These are phyloP conservation scores for Rachicladosporium sp. DNA, from an alignment of 2,329 filamentous ascomycete genomes.

Conservation along the genomic window DNA sequence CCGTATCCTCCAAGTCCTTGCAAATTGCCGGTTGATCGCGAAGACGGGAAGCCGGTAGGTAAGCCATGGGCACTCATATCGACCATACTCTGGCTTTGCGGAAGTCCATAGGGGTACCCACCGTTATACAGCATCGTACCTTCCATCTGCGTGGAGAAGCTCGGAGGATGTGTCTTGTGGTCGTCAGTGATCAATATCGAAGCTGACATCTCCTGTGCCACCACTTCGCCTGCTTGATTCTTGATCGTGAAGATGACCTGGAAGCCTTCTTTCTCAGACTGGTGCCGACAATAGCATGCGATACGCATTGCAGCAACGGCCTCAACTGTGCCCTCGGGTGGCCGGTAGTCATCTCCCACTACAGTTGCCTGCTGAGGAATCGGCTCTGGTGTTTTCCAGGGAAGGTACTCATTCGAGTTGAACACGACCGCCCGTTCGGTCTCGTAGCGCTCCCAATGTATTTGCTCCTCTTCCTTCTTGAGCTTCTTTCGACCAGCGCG, in stretches of 20 bases:
- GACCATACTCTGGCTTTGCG: slow-evolving; percentile 27
- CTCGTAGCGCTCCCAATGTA: slow-evolving; percentile 72
- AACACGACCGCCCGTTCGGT: slow-evolving; percentile 76
- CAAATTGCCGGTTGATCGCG: slow-evolving; percentile 52
- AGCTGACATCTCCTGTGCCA: slow-evolving; percentile 74
- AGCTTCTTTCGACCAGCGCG: slow-evolving; percentile 83
- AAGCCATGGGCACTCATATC: slow-evolving; percentile 23
- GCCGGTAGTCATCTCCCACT: slow-evolving; percentile 17
- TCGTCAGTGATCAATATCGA: slow-evolving; percentile 97
- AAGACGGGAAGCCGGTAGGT: slow-evolving; percentile 38
- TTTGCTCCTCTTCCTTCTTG: slow-evolving; percentile 85
- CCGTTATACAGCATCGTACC: slow-evolving; percentile 6
- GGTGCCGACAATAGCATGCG: slow-evolving; percentile 91
- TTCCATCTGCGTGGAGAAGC: slow-evolving; percentile 12
- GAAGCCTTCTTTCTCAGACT: slow-evolving; percentile 86
- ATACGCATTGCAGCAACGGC: slow-evolving; percentile 89
- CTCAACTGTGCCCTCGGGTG: slow-evolving; percentile 52
- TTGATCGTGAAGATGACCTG: slow-evolving; percentile 90
- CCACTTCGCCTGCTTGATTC: slow-evolving; percentile 59
- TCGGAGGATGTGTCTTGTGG: slow-evolving; percentile 64
- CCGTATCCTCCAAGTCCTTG: slow-evolving; percentile 37
- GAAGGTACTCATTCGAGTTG: slow-evolving; percentile 77
- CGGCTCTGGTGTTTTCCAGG: slow-evolving; percentile 53
- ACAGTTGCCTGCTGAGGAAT: slow-evolving; percentile 15
- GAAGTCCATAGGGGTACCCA: slow-evolving; percentile 12